phyloP scores from a whole-genome alignment of 2,329 filamentous ascomycete genomes.

The Fusarium chlamydosporum region DNA sequence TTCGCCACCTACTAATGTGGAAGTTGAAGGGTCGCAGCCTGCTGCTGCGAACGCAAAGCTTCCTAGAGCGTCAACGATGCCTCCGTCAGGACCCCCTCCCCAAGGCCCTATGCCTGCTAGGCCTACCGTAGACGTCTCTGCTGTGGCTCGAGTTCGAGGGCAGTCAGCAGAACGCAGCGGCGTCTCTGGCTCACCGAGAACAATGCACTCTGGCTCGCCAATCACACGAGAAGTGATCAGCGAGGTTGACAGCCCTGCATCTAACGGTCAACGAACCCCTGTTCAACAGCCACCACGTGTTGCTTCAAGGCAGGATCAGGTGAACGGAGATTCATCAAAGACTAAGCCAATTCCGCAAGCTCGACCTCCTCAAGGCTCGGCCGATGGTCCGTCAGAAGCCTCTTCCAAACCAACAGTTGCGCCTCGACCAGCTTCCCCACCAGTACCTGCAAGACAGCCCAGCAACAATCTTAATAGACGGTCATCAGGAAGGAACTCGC shows the following conservation, averaged over 20 bases:
- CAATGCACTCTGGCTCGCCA: conserved; percentile 58
- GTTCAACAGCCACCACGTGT: conserved; percentile 63
- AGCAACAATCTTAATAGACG: conserved; percentile 72
- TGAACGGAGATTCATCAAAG: conserved; percentile 53
- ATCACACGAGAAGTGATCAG: conserved; percentile 55
- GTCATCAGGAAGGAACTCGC: conserved; percentile 72
- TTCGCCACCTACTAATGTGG: conserved; percentile 57
- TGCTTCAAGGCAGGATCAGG: conserved; percentile 56
- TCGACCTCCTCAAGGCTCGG: conserved; percentile 72
- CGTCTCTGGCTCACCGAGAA: conserved; percentile 56
- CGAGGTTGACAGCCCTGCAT: conserved; percentile 65
- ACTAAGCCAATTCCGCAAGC: conserved; percentile 52
- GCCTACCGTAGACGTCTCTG: conserved; percentile 60
- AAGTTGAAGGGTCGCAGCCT: conserved; percentile 55
- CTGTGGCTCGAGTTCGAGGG: conserved; percentile 62
- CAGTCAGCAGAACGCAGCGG: conserved; percentile 64
- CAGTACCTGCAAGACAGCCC: conserved; percentile 68
- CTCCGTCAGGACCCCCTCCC: conserved; percentile 67
- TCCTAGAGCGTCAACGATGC: conserved; percentile 50
- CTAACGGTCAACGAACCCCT: conserved; percentile 75
- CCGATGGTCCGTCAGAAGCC: conserved; percentile 77
- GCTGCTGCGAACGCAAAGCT: conserved; percentile 57
- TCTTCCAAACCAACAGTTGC: conserved; percentile 55
- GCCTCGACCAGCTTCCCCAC: conserved; percentile 68
- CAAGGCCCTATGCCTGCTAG: conserved; percentile 67